Evolutionary conservation across 2,329 filamentous ascomycete genomes (phyloP), one percentile per base, ranked within the genome.

Genomic region (Fusarium duplospermum): DNA sequence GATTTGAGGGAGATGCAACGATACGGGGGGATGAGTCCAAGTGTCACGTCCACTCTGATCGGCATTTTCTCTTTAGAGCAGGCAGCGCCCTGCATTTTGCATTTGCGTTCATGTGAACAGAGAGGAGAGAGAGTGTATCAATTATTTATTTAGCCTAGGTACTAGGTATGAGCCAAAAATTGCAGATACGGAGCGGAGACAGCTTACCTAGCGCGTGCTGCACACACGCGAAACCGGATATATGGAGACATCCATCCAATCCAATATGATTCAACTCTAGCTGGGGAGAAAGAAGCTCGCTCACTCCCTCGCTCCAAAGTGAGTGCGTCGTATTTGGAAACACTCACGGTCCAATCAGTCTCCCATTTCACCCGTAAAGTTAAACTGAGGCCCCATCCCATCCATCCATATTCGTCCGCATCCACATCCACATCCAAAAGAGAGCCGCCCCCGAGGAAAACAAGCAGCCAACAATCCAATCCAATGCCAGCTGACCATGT

Each of bases 211-310:
- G 47, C 24, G 47, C 29, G 42, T 40, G 36, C 31, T 52, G 24
- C 24, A 18, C 47, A 64, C 38, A 61, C 71, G 64, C 68, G 22
- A 72, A 69, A 50, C 58, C 71, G 60, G 67, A 62, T 73, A 66
- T 74, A 72, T 69, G 68, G 68, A 18, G 68, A 71, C 59, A 57
- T n/a, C 50, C 29, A 65, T 58, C 52, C 52, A 31, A 42, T 33
- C 11, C 31, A 10, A 38, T 47, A 47, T 47, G 45, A 47, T 47
- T 47, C 45, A 47, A 47, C 45, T 47, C 45, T 47, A 27, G 45
- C 22, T 52, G 47, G 47, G 24, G 47, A 20, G 16, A 47, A 22
- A 22, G 22, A 40, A 40, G 36, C 36, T 40, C 36, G 14, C 33
- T 36, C 33, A 5, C 33, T 36, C 14, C 11, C 40, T 45, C 40